Percentiles rank a stretch among this genome's conserved stretches.
Evolutionary conservation across 2,329 filamentous ascomycete species (phyloP).

Genomic region (Penicillium sp.): DNA sequence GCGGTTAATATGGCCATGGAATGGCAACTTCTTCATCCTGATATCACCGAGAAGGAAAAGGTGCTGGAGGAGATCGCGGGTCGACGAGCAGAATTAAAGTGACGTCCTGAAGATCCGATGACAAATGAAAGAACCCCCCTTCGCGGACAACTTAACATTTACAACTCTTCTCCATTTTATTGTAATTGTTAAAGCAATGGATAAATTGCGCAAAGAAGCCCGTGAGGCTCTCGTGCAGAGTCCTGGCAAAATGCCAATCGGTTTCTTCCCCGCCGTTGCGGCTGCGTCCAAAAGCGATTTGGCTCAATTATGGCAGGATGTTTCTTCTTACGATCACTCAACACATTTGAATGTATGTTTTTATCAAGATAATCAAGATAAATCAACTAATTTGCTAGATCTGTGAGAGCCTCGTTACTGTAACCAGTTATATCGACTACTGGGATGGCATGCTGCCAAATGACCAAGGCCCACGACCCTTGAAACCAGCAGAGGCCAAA

Average conservation of each 20-base stretch:
- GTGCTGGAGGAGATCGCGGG: slow-evolving; percentile 60
- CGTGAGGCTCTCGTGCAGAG: slow-evolving; percentile 22
- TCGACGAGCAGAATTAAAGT: slow-evolving; percentile 52
- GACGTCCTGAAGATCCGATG: slow-evolving; percentile 23
- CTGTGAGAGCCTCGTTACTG: slow-evolving; percentile 33
- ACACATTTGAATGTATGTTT: slow-evolving; percentile 25
- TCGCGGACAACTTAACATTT: slow-evolving; percentile 4
- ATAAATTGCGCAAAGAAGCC: slow-evolving; percentile 28
- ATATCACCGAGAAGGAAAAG: slow-evolving; percentile 53
- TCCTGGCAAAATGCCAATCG: slow-evolving; percentile 10
- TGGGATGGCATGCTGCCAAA: slow-evolving; percentile 16
- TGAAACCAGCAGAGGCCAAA: slow-evolving; percentile 24
- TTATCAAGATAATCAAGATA: not conserved
- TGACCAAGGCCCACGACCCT: slow-evolving; percentile 9
- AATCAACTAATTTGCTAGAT: slow-evolving; percentile 19
- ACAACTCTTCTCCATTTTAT: not conserved
- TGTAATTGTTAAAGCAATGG: slow-evolving; percentile 19
- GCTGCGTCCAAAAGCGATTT: slow-evolving; percentile 16
- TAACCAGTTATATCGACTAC: slow-evolving; percentile 23
- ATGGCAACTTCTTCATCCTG: slow-evolving; percentile 85
- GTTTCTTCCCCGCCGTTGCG: slow-evolving; percentile 3
- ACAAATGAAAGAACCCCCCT: slow-evolving; percentile 6
- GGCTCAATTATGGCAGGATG: slow-evolving; percentile 30
- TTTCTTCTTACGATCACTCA: slow-evolving; percentile 23
- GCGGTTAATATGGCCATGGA: slow-evolving; percentile 77